Conservation (phyloP, 2,329 filamentous ascomycete species). For the Pezicula radicicola region DNA sequence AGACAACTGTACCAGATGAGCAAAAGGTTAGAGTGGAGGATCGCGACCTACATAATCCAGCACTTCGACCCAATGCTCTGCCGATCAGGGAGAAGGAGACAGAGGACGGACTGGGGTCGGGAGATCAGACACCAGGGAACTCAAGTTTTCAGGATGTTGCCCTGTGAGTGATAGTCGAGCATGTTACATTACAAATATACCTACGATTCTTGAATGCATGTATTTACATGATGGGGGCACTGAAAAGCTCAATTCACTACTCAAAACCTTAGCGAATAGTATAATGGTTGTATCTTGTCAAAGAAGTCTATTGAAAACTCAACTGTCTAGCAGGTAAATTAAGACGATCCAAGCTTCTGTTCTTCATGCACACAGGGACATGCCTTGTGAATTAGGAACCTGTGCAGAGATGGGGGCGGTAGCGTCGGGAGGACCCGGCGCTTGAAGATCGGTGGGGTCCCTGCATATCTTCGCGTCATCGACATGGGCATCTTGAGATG, state of each 20-base stretch:
- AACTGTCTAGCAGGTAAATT: too few species aligned
- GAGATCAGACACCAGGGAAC: slow-evolving; percentile 47
- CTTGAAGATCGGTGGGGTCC: not conserved
- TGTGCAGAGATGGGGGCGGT: too few species aligned
- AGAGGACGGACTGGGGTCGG: slow-evolving; percentile 26
- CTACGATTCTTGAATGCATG: not conserved
- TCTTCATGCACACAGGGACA: too few species aligned
- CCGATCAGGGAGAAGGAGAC: slow-evolving; percentile 21
- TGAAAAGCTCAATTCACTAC: too few species aligned
- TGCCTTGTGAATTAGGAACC: too few species aligned
- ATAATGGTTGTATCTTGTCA: too few species aligned
- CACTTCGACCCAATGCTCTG: slow-evolving; percentile 35
- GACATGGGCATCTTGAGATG: not conserved
- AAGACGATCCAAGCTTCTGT: too few species aligned
- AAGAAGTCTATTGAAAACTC: too few species aligned
- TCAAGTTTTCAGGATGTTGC: slow-evolving; percentile 64
- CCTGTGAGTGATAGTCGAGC: slow-evolving; percentile 35
- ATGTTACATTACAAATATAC: slow-evolving; percentile 6
- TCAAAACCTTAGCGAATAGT: too few species aligned
- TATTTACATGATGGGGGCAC: not conserved
- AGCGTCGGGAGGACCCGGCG: not conserved
- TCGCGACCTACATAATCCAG: slow-evolving; percentile 47
- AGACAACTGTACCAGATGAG: slow-evolving; percentile 36
- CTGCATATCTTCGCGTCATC: not conserved
- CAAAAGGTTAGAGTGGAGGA: slow-evolving; percentile 53